Conservation (phyloP, 2,329 filamentous ascomycete species). For the Rhynchosporium secalis region DNA sequence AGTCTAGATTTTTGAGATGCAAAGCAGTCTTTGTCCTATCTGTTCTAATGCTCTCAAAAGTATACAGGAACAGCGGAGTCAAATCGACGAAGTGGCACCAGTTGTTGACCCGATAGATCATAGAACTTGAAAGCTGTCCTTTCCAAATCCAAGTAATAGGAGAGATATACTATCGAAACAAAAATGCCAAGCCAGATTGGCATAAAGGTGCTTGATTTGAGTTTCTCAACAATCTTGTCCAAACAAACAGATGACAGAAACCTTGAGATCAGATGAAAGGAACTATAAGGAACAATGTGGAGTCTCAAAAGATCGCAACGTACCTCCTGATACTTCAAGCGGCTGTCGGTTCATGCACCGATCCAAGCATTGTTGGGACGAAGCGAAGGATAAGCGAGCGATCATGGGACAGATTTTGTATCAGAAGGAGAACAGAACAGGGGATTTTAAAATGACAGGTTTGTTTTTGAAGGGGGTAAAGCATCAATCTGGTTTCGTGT, state of each 20-base stretch:
- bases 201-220: background rate
- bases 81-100: background rate
- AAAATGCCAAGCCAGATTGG: background rate
- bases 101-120: background rate
- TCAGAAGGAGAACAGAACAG: conserved; percentile 17
- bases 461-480: background rate
- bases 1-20: background rate
- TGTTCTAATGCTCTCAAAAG: background rate
- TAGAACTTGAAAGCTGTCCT: background rate
- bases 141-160: conserved; percentile 2
- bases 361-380: conserved; percentile 16
- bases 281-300: background rate
- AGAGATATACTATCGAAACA: background rate
- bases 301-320: background rate
- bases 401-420: conserved; percentile 21
- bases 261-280: conserved; percentile 6
- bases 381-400: conserved; percentile 21
- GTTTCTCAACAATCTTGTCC: conserved; percentile 2
- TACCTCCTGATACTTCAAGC: background rate
- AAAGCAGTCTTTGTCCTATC: background rate
- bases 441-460: conserved; percentile 14
- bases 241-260: conserved; percentile 2
- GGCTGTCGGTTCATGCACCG: conserved; percentile 8
- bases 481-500: background rate
- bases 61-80: background rate